phyloP scores from a whole-genome alignment of 305 asterid species.

The Fraxinus dipetala region DNA sequence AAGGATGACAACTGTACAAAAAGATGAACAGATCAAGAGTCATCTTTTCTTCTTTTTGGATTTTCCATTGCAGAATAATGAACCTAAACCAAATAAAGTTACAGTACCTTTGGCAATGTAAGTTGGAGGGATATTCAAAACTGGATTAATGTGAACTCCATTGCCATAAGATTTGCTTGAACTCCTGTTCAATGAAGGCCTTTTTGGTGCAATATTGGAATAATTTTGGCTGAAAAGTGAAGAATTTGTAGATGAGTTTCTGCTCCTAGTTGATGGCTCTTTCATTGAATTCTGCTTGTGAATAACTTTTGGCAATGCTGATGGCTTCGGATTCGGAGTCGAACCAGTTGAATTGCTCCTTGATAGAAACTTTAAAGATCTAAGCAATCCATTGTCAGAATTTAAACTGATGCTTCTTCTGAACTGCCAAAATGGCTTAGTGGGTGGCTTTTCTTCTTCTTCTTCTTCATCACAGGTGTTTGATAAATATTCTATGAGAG shows the following conservation, averaged over 20 bases:
- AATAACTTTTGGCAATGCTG: constrained; percentile 26
- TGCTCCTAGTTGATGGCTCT: constrained; percentile 36
- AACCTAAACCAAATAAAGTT: constrained; percentile 61
- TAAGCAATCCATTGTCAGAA: constrained; percentile 44
- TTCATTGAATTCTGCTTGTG: constrained; percentile 56
- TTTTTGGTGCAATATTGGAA: constrained; percentile 28
- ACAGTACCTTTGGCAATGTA: constrained; percentile 60
- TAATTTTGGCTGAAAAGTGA: constrained; percentile 24
- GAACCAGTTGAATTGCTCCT: constrained; percentile 91
- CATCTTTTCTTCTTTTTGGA: constrained; percentile 69
- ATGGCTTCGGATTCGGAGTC: constrained; percentile 50
- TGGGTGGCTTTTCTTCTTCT: constrained; percentile 24
- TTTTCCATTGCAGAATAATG: constrained; percentile 58
- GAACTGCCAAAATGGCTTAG: constrained; percentile 74
- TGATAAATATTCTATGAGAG: constrained; percentile 62
- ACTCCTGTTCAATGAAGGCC: constrained; percentile 53
- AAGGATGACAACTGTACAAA: constrained; percentile 19
- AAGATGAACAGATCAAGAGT: not conserved
- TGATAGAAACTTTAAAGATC: constrained; percentile 52
- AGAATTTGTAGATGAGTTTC: constrained; percentile 23
- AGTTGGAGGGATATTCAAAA: constrained; percentile 63
- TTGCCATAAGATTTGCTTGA: constrained; percentile 45
- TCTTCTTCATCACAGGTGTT: constrained; percentile 33
- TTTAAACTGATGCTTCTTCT: constrained; percentile 69
- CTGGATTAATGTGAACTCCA: constrained; percentile 63